Percentiles rank a stretch among this genome's conserved stretches.
Evolutionary conservation across 164 flowering plant genomes (phyloP).

Genomic region (Macadamia integrifolia): DNA sequence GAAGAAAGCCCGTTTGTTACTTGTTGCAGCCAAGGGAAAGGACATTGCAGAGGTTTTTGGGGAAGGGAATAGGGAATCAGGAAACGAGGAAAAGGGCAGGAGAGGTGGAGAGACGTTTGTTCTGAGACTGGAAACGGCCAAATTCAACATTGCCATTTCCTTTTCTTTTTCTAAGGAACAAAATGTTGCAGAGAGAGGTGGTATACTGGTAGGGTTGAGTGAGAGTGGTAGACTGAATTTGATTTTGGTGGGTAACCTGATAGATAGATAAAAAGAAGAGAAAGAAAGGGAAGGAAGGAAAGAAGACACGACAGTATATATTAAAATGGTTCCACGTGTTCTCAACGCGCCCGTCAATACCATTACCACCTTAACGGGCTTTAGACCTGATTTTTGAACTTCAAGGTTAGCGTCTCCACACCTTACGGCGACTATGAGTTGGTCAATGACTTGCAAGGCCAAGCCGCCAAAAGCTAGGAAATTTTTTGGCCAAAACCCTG

Average conservation of each 20-base stretch:
- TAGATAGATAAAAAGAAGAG: not conserved
- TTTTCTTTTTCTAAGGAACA: not conserved
- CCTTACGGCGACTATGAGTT: too few relatives aligned
- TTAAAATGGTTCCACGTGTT: constrained; percentile 27
- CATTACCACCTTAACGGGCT: too few relatives aligned
- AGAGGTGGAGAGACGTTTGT: not conserved
- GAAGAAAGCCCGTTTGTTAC: not conserved
- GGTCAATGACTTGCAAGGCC: too few relatives aligned
- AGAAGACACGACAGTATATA: constrained; percentile 29
- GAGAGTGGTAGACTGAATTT: not conserved
- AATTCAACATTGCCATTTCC: constrained; percentile 20
- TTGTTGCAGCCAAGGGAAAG: not conserved
- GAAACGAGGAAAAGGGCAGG: not conserved
- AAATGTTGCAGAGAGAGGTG: not conserved
- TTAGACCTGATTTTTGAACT: too few relatives aligned
- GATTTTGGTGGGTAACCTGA: not conserved
- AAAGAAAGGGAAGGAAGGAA: constrained; percentile 23
- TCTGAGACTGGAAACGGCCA: constrained; percentile 1
- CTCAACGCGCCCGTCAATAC: constrained; percentile 19
- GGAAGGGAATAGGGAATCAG: not conserved
- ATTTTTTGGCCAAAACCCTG: too few relatives aligned
- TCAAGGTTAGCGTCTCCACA: too few relatives aligned
- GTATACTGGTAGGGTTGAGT: not conserved
- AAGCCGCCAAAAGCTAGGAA: too few relatives aligned
- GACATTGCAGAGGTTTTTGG: not conserved